These are phyloP conservation scores for Xylariaceae sp. DNA, from an alignment of 2,329 filamentous ascomycete genomes.

Conservation along the genomic window DNA sequence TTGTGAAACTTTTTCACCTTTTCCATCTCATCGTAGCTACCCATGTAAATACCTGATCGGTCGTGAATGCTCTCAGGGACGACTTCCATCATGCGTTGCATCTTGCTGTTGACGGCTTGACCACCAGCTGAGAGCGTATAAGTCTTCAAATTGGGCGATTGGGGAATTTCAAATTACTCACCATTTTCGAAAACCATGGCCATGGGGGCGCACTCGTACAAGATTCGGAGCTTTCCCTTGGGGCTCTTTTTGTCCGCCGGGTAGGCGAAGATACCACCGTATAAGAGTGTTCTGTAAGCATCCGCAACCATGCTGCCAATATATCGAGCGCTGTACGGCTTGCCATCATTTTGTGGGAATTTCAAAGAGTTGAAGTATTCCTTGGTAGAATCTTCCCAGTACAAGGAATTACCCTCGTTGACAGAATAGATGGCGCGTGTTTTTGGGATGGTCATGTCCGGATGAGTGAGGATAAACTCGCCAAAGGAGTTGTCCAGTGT, in stretches of 20 bases:
- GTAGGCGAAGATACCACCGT: constrained; percentile 96
- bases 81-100: constrained; percentile 85
- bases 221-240: constrained; percentile 94
- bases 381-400: constrained; percentile 88
- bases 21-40: constrained; percentile 90
- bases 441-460: constrained; percentile 83
- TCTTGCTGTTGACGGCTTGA: constrained; percentile 84
- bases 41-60: constrained; percentile 91
- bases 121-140: constrained; percentile 66
- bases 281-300: constrained; percentile 90
- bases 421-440: constrained; percentile 88
- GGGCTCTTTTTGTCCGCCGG: constrained; percentile 97
- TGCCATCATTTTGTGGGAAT: constrained; percentile 66
- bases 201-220: constrained; percentile 99
- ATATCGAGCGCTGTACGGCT: constrained; percentile 92
- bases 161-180: constrained; percentile 40
- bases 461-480: constrained; percentile 98
- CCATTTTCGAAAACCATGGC: constrained; percentile 98
- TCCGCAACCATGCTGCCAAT: constrained; percentile 99
- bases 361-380: constrained; percentile 89
- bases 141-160: constrained; percentile 12
- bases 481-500: constrained; percentile 94
- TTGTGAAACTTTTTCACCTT: constrained; percentile 86
- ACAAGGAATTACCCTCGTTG: constrained; percentile 96
- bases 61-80: constrained; percentile 93